Evolutionary conservation across 306 rosid genomes (phyloP), one percentile per base, ranked within the genome.

Genomic region (Ceratonia siliqua): DNA sequence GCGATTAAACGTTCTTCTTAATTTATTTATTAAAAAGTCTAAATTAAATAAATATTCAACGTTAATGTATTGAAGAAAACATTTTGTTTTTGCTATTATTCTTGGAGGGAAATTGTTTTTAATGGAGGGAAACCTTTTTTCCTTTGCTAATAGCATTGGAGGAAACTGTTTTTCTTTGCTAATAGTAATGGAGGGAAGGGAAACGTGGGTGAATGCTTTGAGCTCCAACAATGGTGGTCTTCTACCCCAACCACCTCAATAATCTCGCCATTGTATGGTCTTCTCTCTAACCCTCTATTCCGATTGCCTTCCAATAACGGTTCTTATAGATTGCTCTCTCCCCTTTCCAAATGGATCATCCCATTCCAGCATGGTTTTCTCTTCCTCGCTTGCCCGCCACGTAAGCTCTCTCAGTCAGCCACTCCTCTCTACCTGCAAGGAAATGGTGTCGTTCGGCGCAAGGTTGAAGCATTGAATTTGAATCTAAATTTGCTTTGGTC

Each of bases 331-430:
- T 76, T 88, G 39, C 79, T 86, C 24, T 80, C 86, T 53, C 89
- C 85, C 2, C 35, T 86, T 28, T 80, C 90, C 68, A 82, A 73
- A 32, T 89, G 87, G 85, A 36, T 84, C 33, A 15, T 63, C 1
- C 85, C 85, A 9, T 83, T 82, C 18, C 64, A 78, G 24, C 91
- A 81, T 7, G 91, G 94, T 1, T 97, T 94, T 35, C 96, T 91
- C 66, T 91, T 94, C 81, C 89, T 94, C 24, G 80, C 86, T 54
- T 83, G 49, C 6, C 97, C 96, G 0, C 98, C 96, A 0, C 91
- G 98, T 94, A 94, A 91, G 81, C 94, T 94, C 50, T 91, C 91
- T 13, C 96, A 94, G 75, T 88, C 98, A 72, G 94, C 98, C 41
- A 89, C 98, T 2, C 97, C 96, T 54, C 89, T 94, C 32, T 77